Conservation (phyloP, 139 green algal species). For the Chlorella sp. region DNA sequence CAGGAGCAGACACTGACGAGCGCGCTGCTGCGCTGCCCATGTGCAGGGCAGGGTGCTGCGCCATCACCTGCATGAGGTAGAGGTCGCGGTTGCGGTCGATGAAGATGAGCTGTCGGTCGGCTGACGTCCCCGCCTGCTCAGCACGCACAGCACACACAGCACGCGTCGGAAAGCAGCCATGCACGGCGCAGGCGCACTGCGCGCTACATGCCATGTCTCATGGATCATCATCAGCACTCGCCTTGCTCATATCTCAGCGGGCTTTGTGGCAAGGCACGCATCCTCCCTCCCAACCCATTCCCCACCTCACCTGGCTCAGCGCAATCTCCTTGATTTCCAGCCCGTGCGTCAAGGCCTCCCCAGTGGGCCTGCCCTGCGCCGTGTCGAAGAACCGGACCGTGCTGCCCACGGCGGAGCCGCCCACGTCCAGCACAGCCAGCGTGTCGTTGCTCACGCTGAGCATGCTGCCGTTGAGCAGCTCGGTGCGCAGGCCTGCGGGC, state of each 20-base stretch:
- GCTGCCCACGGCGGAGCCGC: conserved; percentile 8
- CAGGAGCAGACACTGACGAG: no score
- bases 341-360: conserved; percentile 40
- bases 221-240: not conserved
- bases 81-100: conserved; percentile 71
- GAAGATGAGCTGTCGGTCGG: conserved; percentile 56
- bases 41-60: no score
- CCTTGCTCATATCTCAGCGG: not conserved
- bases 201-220: not conserved
- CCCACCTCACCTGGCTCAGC: conserved; percentile 43
- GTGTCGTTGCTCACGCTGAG: conserved; percentile 61
- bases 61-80: conserved; percentile 60
- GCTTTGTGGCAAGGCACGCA: not conserved
- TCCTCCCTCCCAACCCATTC: conserved; percentile 7
- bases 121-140: conserved; percentile 30
- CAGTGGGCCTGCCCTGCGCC: conserved; percentile 49
- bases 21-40: no score
- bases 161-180: no score
- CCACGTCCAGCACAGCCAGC: conserved; percentile 53
- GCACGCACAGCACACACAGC: not conserved
- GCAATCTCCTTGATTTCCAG: conserved; percentile 50
- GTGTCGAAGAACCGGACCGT: conserved; percentile 62
- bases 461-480: conserved; percentile 57
- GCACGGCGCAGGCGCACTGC: no score
- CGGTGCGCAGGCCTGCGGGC: conserved; percentile 35